phyloP scores from a whole-genome alignment of 1,284 basidiomycete genomes.

The Microbotryomycetes sp. region DNA sequence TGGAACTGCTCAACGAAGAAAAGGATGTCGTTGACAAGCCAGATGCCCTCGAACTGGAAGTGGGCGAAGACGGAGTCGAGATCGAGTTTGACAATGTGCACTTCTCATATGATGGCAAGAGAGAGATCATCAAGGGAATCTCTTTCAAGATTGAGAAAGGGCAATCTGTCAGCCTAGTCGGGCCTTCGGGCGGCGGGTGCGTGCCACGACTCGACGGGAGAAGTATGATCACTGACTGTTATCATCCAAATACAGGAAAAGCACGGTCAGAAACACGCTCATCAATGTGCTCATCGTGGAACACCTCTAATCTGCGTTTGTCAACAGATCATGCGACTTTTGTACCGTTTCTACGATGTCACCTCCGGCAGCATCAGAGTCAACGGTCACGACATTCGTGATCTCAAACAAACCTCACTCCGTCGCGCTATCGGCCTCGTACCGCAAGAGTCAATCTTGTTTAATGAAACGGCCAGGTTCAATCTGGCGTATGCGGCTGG shows the following conservation, averaged over 20 bases:
- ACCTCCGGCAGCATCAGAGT: conserved; percentile 51
- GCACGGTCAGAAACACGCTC: too few species aligned
- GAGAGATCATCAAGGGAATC: conserved; percentile 63
- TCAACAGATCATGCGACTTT: conserved; percentile 60
- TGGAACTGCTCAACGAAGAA: conserved; percentile 63
- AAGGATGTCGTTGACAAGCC: conserved; percentile 74
- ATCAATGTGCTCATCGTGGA: conserved; percentile 3
- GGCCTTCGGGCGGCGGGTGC: conserved; percentile 47
- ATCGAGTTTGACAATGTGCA: conserved; percentile 62
- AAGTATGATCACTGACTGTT: too few species aligned
- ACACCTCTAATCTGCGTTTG: not conserved
- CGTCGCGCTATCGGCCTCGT: conserved; percentile 58
- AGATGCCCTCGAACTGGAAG: conserved; percentile 61
- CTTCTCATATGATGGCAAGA: conserved; percentile 73
- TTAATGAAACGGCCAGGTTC: conserved; percentile 15
- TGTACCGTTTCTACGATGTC: conserved; percentile 86
- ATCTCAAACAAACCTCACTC: conserved; percentile 69
- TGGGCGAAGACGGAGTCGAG: conserved; percentile 53
- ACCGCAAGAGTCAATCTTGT: conserved; percentile 38
- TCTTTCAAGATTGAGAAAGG: conserved; percentile 77
- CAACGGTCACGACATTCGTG: conserved; percentile 75
- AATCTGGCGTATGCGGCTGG: conserved; percentile 42
- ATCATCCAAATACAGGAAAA: too few species aligned
- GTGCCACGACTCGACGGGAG: too few species aligned
- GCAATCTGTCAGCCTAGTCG: conserved; percentile 68